These are phyloP conservation scores for Kodamaea suecica DNA, from an alignment of 1,139 yeast genomes.

Conservation along the genomic window DNA sequence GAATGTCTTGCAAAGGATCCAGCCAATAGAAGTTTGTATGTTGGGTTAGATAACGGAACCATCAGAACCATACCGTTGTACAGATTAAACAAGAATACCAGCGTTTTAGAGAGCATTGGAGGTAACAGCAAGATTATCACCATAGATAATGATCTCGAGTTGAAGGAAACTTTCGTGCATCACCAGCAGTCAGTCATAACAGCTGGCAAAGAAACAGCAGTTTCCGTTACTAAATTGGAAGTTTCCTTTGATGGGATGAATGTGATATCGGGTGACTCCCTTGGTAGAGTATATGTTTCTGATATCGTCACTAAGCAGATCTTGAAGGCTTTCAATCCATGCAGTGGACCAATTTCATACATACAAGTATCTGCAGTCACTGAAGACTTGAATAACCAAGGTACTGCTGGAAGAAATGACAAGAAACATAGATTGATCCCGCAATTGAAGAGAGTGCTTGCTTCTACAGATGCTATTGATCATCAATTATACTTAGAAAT, in stretches of 20 bases:
- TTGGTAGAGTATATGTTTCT: conserved; percentile 64
- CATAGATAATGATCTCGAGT: conserved; percentile 47
- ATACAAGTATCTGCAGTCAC: conserved; percentile 17
- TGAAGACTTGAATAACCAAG: conserved; percentile 12
- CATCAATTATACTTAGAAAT: conserved; percentile 54
- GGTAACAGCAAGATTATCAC: conserved; percentile 56
- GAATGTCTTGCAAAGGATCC: conserved; percentile 71
- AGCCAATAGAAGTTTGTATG: conserved; percentile 71
- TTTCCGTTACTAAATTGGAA: conserved; percentile 47
- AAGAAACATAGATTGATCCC: conserved; percentile 49
- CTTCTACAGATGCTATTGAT: conserved; percentile 38
- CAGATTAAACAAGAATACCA: conserved; percentile 38
- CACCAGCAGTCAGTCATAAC: conserved; percentile 35
- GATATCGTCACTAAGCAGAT: conserved; percentile 81
- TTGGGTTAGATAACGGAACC: conserved; percentile 64
- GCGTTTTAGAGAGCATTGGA: conserved; percentile 52
- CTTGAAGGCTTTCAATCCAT: conserved; percentile 58
- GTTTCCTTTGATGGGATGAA: conserved; percentile 75
- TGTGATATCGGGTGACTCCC: conserved; percentile 69
- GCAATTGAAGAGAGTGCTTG: conserved; percentile 56
- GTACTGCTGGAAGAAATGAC: conserved; percentile 21
- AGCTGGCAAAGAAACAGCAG: conserved; percentile 11
- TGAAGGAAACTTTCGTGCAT: conserved; percentile 54
- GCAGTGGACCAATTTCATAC: conserved; percentile 38
- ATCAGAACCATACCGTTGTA: conserved; percentile 60